These are phyloP conservation scores for Thalassiosira hispida DNA, from an alignment of 352 stramenopile genomes.

Conservation along the genomic window DNA sequence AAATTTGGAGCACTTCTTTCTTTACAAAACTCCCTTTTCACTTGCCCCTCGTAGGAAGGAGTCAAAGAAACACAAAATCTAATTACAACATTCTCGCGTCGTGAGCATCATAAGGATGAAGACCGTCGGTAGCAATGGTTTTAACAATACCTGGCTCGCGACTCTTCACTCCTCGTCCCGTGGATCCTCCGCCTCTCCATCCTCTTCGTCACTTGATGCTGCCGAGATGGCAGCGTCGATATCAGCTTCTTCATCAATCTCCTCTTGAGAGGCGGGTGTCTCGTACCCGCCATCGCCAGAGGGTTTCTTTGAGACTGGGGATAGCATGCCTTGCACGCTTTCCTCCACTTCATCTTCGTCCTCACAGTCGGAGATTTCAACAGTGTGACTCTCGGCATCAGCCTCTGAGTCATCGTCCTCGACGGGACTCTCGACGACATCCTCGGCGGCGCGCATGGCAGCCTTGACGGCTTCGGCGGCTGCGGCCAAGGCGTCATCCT, in stretches of 20 bases:
- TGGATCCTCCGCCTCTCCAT: background rate
- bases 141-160: background rate
- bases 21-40: too few relatives aligned
- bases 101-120: background rate
- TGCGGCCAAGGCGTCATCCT: background rate
- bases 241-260: constrained; percentile 1
- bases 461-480: background rate
- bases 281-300: background rate
- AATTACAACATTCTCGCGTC: background rate
- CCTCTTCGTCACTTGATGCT: constrained; percentile 20
- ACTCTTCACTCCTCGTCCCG: background rate
- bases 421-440: background rate
- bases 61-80: background rate
- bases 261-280: background rate
- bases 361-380: background rate
- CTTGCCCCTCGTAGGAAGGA: too few relatives aligned
- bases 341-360: constrained; percentile 11
- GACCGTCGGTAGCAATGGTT: too few relatives aligned
- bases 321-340: background rate
- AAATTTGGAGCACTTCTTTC: background rate
- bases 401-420: constrained; percentile 5
- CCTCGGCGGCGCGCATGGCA: background rate
- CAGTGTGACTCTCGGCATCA: background rate
- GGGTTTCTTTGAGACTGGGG: too few relatives aligned
- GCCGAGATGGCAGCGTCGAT: constrained; percentile 23